These are phyloP conservation scores for Neostapfia colusana DNA, from an alignment of 176 grass and related monocot species.

Conservation along the genomic window DNA sequence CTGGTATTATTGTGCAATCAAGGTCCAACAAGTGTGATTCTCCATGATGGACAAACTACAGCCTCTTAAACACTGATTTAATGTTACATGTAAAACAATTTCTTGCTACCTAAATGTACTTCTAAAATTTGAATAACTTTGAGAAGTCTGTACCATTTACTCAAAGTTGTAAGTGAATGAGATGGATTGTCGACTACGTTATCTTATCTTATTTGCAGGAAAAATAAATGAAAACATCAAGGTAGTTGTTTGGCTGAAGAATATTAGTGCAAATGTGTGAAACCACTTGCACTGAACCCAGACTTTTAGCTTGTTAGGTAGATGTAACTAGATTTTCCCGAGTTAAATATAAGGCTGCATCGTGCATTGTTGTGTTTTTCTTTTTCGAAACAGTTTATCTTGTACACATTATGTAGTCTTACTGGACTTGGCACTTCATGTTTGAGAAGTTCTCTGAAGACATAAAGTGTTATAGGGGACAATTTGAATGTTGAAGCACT, in stretches of 20 bases:
- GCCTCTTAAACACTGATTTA: background rate
- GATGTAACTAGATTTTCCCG: background rate
- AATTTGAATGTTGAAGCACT: background rate
- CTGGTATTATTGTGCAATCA: background rate
- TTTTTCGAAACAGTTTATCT: background rate
- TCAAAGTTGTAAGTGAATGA: background rate
- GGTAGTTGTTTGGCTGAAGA: slow-evolving; percentile 13
- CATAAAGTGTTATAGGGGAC: background rate
- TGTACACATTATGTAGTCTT: background rate
- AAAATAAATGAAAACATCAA: background rate
- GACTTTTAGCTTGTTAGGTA: background rate
- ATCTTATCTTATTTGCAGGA: background rate
- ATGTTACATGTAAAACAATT: background rate
- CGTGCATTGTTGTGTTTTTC: background rate
- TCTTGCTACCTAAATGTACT: background rate
- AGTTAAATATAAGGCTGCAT: background rate
- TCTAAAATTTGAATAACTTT: background rate
- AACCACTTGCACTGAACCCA: background rate
- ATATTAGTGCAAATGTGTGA: slow-evolving; percentile 7
- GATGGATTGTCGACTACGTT: slow-evolving; percentile 1
- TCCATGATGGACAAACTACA: background rate
- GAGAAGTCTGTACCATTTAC: background rate
- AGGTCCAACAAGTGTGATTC: background rate
- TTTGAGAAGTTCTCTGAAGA: background rate
- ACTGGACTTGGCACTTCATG: background rate